A percentile compares a stretch with the other conserved stretches of the same genome.
Evolutionary conservation across 345 rosid genomes (phyloP).

Genomic region (Populus nigra): DNA sequence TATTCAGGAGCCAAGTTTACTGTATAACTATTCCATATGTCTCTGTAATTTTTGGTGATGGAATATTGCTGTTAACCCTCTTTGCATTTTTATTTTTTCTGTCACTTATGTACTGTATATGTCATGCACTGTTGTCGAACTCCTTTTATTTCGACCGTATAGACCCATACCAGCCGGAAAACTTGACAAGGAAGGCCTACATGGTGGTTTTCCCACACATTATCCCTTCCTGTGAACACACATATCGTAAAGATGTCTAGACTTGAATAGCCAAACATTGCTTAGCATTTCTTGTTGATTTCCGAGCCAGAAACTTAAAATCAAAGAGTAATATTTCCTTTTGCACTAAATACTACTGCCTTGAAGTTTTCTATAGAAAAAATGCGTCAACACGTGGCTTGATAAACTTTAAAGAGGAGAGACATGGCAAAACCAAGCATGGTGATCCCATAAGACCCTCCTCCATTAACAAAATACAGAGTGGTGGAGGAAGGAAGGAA

Average conservation of each 20-base stretch:
- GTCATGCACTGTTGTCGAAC: background rate
- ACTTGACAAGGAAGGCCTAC: background rate
- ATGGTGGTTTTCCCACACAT: background rate
- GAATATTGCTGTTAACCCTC: background rate
- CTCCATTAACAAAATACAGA: no score
- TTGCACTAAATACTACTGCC: no score
- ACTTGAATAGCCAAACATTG: no score
- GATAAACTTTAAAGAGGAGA: background rate
- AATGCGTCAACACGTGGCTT: background rate
- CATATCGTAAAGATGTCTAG: no score
- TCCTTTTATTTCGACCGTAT: background rate
- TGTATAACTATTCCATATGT: no score
- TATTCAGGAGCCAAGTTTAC: no score
- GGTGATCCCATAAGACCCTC: background rate
- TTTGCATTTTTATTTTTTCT: background rate
- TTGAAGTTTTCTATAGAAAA: background rate
- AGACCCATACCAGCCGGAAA: background rate
- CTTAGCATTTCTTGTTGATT: no score
- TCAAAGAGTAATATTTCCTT: no score
- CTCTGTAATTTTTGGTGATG: no score
- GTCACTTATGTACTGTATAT: background rate
- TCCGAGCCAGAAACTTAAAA: no score
- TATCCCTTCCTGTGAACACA: background rate
- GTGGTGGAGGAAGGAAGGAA: slow-evolving; percentile 14
- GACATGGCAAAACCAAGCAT: background rate